Evolutionary conservation across 2,329 filamentous ascomycete genomes (phyloP).

Genomic region (Sclerotinia spermophila): DNA sequence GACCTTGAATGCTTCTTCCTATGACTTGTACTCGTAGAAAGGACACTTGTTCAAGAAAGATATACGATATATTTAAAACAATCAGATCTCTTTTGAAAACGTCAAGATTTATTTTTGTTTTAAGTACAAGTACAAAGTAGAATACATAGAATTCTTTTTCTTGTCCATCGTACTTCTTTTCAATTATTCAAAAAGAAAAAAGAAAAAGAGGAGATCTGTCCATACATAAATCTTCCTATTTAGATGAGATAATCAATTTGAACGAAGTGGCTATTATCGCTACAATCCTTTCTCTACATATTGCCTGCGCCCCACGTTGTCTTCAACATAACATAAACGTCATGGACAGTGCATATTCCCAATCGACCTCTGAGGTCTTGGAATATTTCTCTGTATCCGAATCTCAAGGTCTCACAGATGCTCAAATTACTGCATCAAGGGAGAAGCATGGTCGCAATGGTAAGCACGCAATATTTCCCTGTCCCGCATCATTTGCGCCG

Average conservation of each 20-base stretch:
- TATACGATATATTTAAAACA: not conserved
- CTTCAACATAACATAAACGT: constrained; percentile 17
- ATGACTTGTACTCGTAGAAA: not conserved
- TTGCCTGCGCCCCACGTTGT: constrained; percentile 15
- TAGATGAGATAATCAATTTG: constrained; percentile 20
- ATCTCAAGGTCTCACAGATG: constrained; percentile 52
- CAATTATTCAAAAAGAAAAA: not conserved
- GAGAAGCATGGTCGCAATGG: constrained; percentile 64
- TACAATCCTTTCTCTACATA: constrained; percentile 12
- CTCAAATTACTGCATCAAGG: constrained; percentile 54
- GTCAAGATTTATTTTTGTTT: not conserved
- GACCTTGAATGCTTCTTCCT: too few relatives aligned
- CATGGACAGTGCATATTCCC: constrained; percentile 63
- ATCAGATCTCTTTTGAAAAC: not conserved
- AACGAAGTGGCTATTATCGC: constrained; percentile 19
- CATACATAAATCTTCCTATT: constrained; percentile 4
- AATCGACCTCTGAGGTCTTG: constrained; percentile 56
- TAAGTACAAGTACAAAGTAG: too few relatives aligned
- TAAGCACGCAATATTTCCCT: constrained; percentile 40
- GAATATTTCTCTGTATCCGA: constrained; percentile 55
- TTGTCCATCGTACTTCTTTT: not conserved
- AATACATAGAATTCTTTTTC: not conserved
- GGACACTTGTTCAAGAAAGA: constrained; percentile 9
- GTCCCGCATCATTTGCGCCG: constrained; percentile 20
- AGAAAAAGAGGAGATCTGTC: constrained; percentile 10